These are phyloP conservation scores for Raphanus raphanistrum DNA, from an alignment of 345 rosid genomes.

Conservation along the genomic window DNA sequence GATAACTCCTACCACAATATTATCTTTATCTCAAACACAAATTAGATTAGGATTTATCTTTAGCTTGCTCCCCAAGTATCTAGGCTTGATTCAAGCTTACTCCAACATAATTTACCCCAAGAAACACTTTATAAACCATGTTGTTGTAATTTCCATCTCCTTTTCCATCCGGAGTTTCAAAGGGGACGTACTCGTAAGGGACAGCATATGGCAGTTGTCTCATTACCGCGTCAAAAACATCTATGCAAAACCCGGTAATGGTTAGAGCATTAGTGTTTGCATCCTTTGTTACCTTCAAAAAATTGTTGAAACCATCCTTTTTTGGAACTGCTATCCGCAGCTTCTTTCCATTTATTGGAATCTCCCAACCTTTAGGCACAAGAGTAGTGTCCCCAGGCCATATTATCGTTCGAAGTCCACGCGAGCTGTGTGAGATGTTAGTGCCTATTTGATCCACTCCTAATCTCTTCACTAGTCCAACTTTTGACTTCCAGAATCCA, in stretches of 20 bases:
- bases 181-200: conserved; percentile 43
- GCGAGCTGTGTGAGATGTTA: not conserved
- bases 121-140: conserved; percentile 46
- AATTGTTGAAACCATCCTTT: conserved; percentile 40
- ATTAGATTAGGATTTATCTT: too few species aligned
- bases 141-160: conserved; percentile 39
- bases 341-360: conserved; percentile 46
- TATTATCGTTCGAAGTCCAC: conserved; percentile 18
- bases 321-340: conserved; percentile 52
- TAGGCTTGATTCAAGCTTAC: too few species aligned
- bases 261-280: not conserved
- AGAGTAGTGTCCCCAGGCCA: conserved; percentile 34
- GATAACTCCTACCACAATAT: too few species aligned
- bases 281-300: conserved; percentile 43
- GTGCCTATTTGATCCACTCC: not conserved
- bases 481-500: conserved; percentile 52
- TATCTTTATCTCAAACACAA: too few species aligned
- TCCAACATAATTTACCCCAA: conserved; percentile 40
- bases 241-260: conserved; percentile 46
- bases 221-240: conserved; percentile 46
- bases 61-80: too few species aligned
- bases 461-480: conserved; percentile 33
- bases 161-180: conserved; percentile 31
- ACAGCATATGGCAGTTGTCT: conserved; percentile 49
- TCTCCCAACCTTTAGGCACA: conserved; percentile 50